Conservation (phyloP, 441 rosid genomes). For the Brassica balearica region DNA sequence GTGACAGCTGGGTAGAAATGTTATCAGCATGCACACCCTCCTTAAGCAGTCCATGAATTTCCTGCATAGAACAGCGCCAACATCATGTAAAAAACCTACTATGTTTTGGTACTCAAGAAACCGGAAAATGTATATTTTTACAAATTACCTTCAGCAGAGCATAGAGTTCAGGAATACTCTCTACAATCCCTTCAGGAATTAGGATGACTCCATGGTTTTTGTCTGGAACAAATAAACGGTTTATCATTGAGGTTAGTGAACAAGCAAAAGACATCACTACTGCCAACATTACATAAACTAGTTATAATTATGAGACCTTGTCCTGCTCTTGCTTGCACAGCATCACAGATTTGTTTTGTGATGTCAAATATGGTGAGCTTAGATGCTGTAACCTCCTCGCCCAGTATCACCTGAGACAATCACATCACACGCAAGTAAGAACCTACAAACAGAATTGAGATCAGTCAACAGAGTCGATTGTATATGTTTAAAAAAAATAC, state of each 20-base stretch:
- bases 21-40: slow-evolving; percentile 72
- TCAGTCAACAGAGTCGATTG: not conserved
- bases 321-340: slow-evolving; percentile 92
- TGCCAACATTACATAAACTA: slow-evolving; percentile 26
- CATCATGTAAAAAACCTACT: not conserved
- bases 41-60: slow-evolving; percentile 88
- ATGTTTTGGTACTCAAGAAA: not conserved
- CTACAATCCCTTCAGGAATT: slow-evolving; percentile 97
- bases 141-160: slow-evolving; percentile 84
- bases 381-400: slow-evolving; percentile 98
- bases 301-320: slow-evolving; percentile 56
- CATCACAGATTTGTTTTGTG: slow-evolving; percentile 89
- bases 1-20: slow-evolving; percentile 87
- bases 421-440: slow-evolving; percentile 15
- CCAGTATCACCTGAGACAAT: slow-evolving; percentile 76
- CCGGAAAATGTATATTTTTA: not conserved
- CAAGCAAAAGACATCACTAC: slow-evolving; percentile 28
- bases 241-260: slow-evolving; percentile 35
- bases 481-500: slow-evolving; percentile 43
- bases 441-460: not conserved
- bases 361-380: slow-evolving; percentile 96
- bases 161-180: slow-evolving; percentile 97
- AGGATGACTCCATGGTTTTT: slow-evolving; percentile 96
- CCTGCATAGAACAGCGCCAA: slow-evolving; percentile 54
- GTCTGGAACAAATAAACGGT: slow-evolving; percentile 54